Conservation (phyloP, 306 rosid genomes). For the Vigna trinervia region DNA sequence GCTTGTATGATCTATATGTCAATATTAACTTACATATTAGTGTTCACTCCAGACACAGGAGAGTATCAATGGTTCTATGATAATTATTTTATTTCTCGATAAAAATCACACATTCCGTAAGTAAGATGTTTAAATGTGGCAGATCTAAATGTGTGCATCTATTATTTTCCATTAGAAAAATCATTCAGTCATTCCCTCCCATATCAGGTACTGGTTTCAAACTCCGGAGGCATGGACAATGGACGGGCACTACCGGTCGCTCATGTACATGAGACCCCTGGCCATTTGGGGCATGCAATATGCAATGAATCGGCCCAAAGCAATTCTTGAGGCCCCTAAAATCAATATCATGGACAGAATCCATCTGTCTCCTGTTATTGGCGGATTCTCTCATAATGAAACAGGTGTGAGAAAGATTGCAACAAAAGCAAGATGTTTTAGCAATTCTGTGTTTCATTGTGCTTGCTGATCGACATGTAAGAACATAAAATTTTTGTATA, state of each 20-base stretch:
- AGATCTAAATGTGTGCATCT: conserved; percentile 3
- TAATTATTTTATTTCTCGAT: background rate
- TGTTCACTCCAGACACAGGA: background rate
- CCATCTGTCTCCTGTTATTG: conserved; percentile 65
- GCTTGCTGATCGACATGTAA: conserved; percentile 62
- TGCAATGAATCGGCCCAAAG: conserved; percentile 80
- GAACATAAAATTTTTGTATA: conserved; percentile 51
- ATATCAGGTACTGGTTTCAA: conserved; percentile 86
- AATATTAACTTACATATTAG: background rate
- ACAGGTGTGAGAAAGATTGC: conserved; percentile 78
- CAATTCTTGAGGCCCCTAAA: conserved; percentile 90
- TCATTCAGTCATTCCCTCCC: conserved; percentile 13
- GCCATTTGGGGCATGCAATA: conserved; percentile 96
- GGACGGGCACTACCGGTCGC: conserved; percentile 90
- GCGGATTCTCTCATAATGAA: conserved; percentile 64
- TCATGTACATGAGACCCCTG: conserved; percentile 93
- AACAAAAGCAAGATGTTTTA: conserved; percentile 70
- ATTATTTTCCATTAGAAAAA: conserved; percentile 20
- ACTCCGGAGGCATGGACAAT: conserved; percentile 96
- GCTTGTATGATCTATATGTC: too few species aligned
- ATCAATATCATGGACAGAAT: conserved; percentile 95
- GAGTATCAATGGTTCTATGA: background rate
- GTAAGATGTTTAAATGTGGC: conserved; percentile 9
- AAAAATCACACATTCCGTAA: background rate
- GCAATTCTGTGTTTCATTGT: conserved; percentile 83